phyloP scores from a whole-genome alignment of 768 basidiomycete genomes.

The Holtermannia corniformis region DNA sequence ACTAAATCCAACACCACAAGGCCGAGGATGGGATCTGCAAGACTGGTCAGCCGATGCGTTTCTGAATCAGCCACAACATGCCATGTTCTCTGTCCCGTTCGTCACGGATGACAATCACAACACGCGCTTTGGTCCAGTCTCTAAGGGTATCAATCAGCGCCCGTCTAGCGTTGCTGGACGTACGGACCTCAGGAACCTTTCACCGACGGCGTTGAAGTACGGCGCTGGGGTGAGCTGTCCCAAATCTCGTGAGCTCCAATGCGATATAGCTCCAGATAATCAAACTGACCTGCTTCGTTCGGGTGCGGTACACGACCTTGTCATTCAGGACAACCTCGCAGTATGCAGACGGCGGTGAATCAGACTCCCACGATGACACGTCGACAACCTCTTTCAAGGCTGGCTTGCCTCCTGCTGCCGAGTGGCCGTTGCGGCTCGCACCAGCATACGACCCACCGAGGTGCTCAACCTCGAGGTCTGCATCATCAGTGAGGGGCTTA shows the following conservation, averaged over 20 bases:
- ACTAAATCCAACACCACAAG: constrained; percentile 28
- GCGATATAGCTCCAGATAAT: not conserved
- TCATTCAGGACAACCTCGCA: constrained; percentile 41
- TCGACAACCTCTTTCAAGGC: constrained; percentile 31
- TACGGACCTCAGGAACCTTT: constrained; percentile 29
- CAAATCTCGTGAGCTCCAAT: no score
- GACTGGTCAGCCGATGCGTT: not conserved
- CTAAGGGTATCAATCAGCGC: constrained; percentile 2
- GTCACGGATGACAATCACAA: constrained; percentile 39
- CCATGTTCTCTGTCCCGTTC: constrained; percentile 41
- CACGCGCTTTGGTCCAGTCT: constrained; percentile 36
- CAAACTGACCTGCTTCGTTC: constrained; percentile 36
- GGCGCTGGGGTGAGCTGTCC: constrained; percentile 28
- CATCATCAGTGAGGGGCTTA: not conserved
- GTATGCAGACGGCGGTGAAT: constrained; percentile 36
- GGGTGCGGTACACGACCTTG: constrained; percentile 34
- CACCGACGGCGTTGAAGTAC: constrained; percentile 40
- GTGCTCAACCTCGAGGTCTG: constrained; percentile 31
- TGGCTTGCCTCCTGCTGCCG: constrained; percentile 25
- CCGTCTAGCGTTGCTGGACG: not conserved
- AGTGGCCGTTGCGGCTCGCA: not conserved
- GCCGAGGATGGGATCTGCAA: constrained; percentile 35
- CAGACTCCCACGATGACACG: constrained; percentile 25
- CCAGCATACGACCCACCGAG: constrained; percentile 25
- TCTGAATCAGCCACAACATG: constrained; percentile 4